Evolutionary conservation across 2,329 filamentous ascomycete species (phyloP).

Genomic region (Nemania abortiva): DNA sequence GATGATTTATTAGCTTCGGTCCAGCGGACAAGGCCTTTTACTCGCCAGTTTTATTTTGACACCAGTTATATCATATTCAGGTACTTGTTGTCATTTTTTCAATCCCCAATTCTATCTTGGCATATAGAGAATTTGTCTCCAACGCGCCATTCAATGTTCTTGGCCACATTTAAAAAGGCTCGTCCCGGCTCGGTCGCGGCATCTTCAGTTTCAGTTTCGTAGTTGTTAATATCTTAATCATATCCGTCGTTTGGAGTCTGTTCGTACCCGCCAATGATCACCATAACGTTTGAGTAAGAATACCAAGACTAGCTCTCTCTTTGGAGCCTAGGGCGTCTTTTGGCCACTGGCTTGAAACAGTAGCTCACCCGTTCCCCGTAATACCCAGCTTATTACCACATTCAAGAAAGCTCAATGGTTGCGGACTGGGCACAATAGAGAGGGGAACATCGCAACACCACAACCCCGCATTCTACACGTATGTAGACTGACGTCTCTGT

Average conservation of each 20-base stretch:
- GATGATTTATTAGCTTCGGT: conserved; percentile 12
- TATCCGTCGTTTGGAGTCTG: conserved; percentile 7
- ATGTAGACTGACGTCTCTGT: neutral
- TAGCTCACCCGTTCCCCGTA: conserved; percentile 6
- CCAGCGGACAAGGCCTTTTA: conserved; percentile 12
- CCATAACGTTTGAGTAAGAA: neutral
- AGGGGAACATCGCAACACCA: conserved; percentile 9
- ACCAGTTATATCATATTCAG: neutral
- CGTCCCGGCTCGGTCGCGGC: conserved; percentile 13
- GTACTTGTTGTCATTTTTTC: neutral
- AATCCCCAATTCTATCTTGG: neutral
- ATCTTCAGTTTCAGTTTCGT: conserved; percentile 11
- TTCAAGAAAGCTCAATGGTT: conserved; percentile 13
- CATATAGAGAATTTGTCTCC: conserved; percentile 1
- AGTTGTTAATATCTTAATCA: conserved; percentile 1
- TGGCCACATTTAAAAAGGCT: conserved; percentile 1
- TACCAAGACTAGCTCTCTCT: neutral
- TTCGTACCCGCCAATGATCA: conserved; percentile 9
- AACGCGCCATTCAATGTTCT: conserved; percentile 7
- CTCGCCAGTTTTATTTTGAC: neutral
- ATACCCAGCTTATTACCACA: conserved; percentile 17
- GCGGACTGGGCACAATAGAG: neutral
- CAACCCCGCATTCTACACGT: conserved; percentile 19
- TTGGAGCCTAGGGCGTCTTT: neutral
- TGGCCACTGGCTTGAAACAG: conserved; percentile 11